Base-by-base conservation (phyloP, 2,329 filamentous ascomycete genomes). In the Septoria petroselini region DNA sequence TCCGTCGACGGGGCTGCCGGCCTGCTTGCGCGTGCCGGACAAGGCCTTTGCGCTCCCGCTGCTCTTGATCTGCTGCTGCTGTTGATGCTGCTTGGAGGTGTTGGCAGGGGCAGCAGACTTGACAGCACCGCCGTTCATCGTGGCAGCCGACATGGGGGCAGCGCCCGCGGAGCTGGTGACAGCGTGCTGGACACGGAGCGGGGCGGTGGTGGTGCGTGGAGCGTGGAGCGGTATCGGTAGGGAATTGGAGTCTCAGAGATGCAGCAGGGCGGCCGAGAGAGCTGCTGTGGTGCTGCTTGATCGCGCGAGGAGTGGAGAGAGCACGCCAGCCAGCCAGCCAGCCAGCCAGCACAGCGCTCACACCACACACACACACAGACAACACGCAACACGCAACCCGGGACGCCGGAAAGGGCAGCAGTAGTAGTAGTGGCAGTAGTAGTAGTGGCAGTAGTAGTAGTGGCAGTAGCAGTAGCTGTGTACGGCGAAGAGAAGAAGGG, bases 11-110 rank as follows among this genome's bases (percentile, higher is more conserved):
- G 79, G 78, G 65, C 76, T 80, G 50, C 70, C 74, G 58, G 76
- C 70, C 63, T 79, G 78, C 68, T 78, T 79, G 66, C 78, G 76
- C 65, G 71, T 70, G 54, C 69, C 70, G 65, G 80, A 77, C 53
- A 75, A 68, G 52, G 69, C 70, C 68, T 79, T 81, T 53, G 69
- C 71, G 58, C 67, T 70, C 53, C 72, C 74, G 62, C 75, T 72
- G 62, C 75, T 73, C 65, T 79, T 78, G 64, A 77, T 65, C 53
- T 76, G 73, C 56, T 72, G 66, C 55, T n/a, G n/a, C n/a, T n/a
- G n/a, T 64, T 65, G 17, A 58, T 55, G 9, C 45, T 27, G 37
- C 52, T 19, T 17, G 9, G 46, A 17, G 25, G 35, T 42, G 43
- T 18, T 49, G 14, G 49, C 34, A 27, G 23, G 23, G 34, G 42